Evolutionary conservation across 208 protist species (phyloP), one percentile per base, ranked within the genome.

Genomic region (Leishmania tarentolae): DNA sequence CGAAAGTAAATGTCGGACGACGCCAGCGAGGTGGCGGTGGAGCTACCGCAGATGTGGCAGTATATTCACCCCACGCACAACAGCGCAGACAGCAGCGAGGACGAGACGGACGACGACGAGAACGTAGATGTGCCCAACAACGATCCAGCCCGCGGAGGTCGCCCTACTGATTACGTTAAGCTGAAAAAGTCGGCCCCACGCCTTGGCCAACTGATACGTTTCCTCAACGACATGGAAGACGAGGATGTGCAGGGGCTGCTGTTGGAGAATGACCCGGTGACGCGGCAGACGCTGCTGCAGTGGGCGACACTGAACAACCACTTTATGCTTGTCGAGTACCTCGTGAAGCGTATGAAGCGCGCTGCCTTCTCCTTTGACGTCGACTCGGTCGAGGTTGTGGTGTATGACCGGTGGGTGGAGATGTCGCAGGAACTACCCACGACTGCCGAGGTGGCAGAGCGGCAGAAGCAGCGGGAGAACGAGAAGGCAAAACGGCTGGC

Each of bases 281-380:
- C 95, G 17, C 89, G 90, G 80, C 93, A 97, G 76, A 94, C 93
- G 6, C 90, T 98, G 47, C 68, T 98, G 75, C 93, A 96, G 82
- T 98, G 95, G 94, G 93, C 93, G 7, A 90, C 90, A 24, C 90
- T 96, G n/a, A 87, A 97, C 52, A 74, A 88, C 17, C 94, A 98
- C 79, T 97, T 89, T 71, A 87, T 94, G 56, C 87, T 98, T 17
- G 92, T 90, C 37, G 92, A 98, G 86, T 98, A 95, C 86, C 86
- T 98, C 24, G 85, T 98, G 68, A 97, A 97, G 84, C 86, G 88
- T 5, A 79, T 92, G 9, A 87, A 91, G 71, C 90, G 93, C 7
- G 87, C 83, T 42, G 95, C 95, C 78, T 98, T 97, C 77, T 89
- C 90, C 44, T 98, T 98, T 77, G 82, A 90, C 52, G 61, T 88